Conservation (phyloP, 352 stramenopile species). For the Pythium myriotylum region DNA sequence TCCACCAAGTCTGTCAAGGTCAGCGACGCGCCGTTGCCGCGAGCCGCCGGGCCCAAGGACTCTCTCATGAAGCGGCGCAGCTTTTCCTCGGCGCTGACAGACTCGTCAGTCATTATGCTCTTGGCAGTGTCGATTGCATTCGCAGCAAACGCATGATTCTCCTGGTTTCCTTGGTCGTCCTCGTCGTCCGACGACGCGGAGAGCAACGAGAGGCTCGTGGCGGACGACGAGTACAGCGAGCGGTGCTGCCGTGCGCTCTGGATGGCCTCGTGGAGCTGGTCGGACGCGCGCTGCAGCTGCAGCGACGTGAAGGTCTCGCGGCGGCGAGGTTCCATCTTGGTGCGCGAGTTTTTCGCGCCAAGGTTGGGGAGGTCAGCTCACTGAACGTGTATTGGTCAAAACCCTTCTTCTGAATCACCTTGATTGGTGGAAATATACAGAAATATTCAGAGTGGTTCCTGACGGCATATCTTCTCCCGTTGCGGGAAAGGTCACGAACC, state of each 20-base stretch:
- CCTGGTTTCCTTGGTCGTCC: conserved; percentile 10
- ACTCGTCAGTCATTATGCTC: neutral
- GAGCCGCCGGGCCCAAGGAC: conserved; percentile 7
- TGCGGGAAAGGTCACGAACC: conserved; percentile 24
- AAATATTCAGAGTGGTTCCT: neutral
- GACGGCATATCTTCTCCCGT: conserved; percentile 24
- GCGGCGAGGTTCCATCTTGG: conserved; percentile 16
- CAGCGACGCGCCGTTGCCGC: conserved; percentile 6
- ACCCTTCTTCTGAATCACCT: no score
- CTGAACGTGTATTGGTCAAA: no score
- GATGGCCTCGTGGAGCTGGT: conserved; percentile 61
- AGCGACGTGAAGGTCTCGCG: conserved; percentile 26
- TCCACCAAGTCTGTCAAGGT: conserved; percentile 20
- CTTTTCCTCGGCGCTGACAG: conserved; percentile 6
- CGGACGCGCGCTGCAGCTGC: conserved; percentile 46
- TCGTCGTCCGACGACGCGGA: conserved; percentile 10
- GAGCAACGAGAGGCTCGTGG: conserved; percentile 19
- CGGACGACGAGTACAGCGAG: conserved; percentile 14
- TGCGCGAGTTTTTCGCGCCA: neutral
- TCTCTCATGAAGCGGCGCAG: conserved; percentile 16
- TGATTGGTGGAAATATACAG: conserved; percentile 18
- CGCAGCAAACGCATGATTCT: conserved; percentile 4
- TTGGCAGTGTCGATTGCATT: neutral
- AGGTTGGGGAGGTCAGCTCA: neutral
- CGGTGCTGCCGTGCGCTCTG: conserved; percentile 35